Base-by-base conservation (phyloP, 1,284 basidiomycete species). In the Ceratobasidium theobromae region DNA sequence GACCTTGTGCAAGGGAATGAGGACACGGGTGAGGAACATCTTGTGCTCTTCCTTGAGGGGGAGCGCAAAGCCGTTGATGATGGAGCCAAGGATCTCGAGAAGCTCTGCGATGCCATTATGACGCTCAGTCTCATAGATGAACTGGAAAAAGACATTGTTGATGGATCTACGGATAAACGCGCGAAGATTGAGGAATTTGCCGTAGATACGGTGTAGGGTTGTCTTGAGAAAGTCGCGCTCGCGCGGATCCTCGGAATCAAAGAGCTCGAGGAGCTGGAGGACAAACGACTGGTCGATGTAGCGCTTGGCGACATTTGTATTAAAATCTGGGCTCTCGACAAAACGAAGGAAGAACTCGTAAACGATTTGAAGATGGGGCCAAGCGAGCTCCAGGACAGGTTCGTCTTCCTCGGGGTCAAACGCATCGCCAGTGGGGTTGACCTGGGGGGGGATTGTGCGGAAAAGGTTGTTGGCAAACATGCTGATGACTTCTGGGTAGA, bases 311-410 rank as follows among this genome's bases (percentile, higher is more conserved):
- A 97, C 80, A 76, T 98, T 98, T 72, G 94, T 96, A 82, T 98
- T 98, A 81, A 99, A 98, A 76, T 99, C 97, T 11, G 93, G 91
- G 74, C 89, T 93, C 78, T 99, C 97, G 68, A 99, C 93, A 74
- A 99, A 99, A 65, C 97, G 92, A 38, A 99, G 86, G 86, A 99
- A 99, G 79, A 99, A 98, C 78, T 99, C 97, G 79, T 99, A 99
- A 58, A 99, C 97, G 71, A 99, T 96, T 78, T 99, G 96, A 65
- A 99, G 85, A 77, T 99, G 97, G 30, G 97, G 97, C 97, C 97
- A 99, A 16, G 97, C 97, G 64, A 99, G 89, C 76, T 99, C 97
- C 69, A 99, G 85, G 2, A 99, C 96, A 5, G 97, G 97, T 73
- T 99, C 97, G 73, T 99, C 97, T 80, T 99, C 97, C 79, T 99